Base-by-base conservation (phyloP, 371 early-diverging fungal species). In the Apophysomyces variabilis region DNA sequence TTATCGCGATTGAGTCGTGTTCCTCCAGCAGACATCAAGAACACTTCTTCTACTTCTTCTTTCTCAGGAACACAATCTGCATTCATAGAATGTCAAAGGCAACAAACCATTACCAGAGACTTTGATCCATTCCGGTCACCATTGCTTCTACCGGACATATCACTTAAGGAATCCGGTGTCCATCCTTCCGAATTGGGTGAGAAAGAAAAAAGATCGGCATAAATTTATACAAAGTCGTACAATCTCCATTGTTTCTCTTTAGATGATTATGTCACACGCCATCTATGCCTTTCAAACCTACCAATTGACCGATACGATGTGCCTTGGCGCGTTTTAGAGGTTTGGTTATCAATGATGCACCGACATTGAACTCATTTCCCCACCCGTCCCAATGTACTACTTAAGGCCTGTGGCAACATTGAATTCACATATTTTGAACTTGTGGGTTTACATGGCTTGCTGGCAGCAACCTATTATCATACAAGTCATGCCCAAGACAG, bases 381-480 rank as follows among this genome's bases (percentile, higher is more conserved):
- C 32, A 2, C 32, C 32, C 32, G 3, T 26, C 32, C 32, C 32
- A 26, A 26, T 26, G 32, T 3, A 26, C 32, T 47, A 21, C 21
- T 36, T 61, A 67, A 63, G 18, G 37, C 12, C 47, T 54, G 12
- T 26, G 68, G 68, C n/a, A 35, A 37, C 16, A 62, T 63, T 60
- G 63, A 59, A 36, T 6, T 39, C 5, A 41, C 54, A 12, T 67
- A 62, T 62, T 12, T 41, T 41, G 58, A 67, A 7, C 54, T 58
- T 16, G 14, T 67, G 16, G 38, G 59, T 3, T 35, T 54, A 7
- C 14, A 36, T 4, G 41, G 56, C 4, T 38, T 37, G n/a, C 38
- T 67, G 32, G 50, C 60, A 1, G 62, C 59, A 0, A 45, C 63
- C 11, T 67, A 47, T 16, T 67, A 63, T 35, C 63, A 67, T 46